Evolutionary conservation across 2,329 filamentous ascomycete genomes (phyloP).

Genomic region (Phyllosticta citrichinensis): DNA sequence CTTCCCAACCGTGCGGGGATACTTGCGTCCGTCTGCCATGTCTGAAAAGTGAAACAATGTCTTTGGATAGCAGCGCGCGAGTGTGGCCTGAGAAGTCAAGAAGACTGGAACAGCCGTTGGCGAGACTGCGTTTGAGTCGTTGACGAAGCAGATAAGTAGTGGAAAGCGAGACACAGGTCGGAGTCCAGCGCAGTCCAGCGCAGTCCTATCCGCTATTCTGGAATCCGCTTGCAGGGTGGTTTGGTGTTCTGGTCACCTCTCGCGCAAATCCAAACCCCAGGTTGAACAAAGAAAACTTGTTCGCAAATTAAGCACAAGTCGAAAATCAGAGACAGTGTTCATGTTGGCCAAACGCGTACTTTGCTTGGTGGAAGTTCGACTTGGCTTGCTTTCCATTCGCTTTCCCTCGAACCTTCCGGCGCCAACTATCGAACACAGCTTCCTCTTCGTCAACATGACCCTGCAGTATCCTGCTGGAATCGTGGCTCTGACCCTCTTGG

Average conservation of each 20-base stretch:
- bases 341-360: not conserved
- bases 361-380: not conserved
- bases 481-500: no score
- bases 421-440: not conserved
- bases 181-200: not conserved
- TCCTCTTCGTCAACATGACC: not conserved
- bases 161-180: not conserved
- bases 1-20: no score
- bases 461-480: no score
- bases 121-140: not conserved
- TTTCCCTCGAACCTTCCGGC: not conserved
- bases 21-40: no score
- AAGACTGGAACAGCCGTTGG: not conserved
- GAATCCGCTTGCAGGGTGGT: not conserved
- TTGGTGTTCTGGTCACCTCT: not conserved
- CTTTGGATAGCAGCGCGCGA: not conserved
- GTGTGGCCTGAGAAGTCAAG: not conserved
- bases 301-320: not conserved
- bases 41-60: no score
- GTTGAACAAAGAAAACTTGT: not conserved
- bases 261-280: not conserved
- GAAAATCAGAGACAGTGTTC: not conserved
- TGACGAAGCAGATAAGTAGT: not conserved
- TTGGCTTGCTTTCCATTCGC: not conserved
- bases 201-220: not conserved